These are phyloP conservation scores for Arachis stenosperma DNA, from an alignment of 306 rosid species.

Conservation along the genomic window DNA sequence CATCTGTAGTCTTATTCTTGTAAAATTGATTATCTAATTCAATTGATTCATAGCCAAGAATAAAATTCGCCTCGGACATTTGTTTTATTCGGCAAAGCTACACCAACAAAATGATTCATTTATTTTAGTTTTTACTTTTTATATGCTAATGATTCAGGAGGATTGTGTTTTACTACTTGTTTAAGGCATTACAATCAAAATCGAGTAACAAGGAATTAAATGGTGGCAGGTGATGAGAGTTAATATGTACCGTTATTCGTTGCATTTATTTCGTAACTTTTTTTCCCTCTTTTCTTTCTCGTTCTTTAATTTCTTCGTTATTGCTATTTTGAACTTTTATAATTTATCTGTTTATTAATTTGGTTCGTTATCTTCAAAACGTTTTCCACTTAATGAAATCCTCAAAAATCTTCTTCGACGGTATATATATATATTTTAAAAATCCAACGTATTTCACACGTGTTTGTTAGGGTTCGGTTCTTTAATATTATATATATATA, in stretches of 20 bases:
- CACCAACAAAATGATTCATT: neutral
- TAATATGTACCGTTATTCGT: constrained; percentile 43
- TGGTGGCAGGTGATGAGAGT: constrained; percentile 44
- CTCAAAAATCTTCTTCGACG: neutral
- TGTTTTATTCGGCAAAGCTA: neutral
- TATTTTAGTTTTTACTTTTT: too few species aligned
- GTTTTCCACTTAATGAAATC: neutral
- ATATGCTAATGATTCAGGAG: too few species aligned
- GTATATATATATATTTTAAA: neutral
- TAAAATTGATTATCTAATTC: neutral
- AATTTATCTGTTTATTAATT: neutral
- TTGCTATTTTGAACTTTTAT: neutral
- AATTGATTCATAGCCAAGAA: neutral
- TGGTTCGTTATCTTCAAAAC: constrained; percentile 1
- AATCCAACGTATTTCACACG: neutral
- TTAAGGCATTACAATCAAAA: neutral
- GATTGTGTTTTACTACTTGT: too few species aligned
- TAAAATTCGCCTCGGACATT: neutral
- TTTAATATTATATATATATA: neutral
- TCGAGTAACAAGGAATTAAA: constrained; percentile 28
- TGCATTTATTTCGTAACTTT: constrained; percentile 44
- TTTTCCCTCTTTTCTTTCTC: too few species aligned
- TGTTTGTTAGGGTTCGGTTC: neutral
- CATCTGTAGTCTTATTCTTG: neutral
- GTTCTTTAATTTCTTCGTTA: neutral